Percentiles rank a stretch among this genome's conserved stretches.
Conservation (phyloP, 371 early-diverging fungal species). For the Apophysomyces trapeziformis region DNA sequence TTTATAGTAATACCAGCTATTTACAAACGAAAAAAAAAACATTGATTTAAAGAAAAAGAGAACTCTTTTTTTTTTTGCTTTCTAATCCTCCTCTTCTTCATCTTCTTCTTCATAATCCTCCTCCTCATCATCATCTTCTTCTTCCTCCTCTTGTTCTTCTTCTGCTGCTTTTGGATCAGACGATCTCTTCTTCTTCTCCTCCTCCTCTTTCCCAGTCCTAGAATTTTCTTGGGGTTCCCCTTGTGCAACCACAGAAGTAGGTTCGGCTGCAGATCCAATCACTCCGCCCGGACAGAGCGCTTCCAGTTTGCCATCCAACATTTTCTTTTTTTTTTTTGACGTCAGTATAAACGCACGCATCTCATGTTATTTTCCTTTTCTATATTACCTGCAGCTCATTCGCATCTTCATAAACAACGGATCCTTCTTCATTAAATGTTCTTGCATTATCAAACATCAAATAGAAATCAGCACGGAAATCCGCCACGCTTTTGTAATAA, state of each 20-base stretch:
- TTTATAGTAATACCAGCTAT: background rate
- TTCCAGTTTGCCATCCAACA: background rate
- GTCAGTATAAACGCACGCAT: background rate
- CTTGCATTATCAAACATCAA: background rate
- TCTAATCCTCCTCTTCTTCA: too few relatives aligned
- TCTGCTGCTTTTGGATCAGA: background rate
- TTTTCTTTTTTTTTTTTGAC: background rate
- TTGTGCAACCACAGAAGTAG: background rate
- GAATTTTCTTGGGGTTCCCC: constrained; percentile 7
- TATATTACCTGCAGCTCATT: background rate
- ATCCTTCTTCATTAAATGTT: background rate
- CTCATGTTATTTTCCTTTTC: background rate
- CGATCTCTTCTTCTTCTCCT: background rate
- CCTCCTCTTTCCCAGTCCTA: background rate
- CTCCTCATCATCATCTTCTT: background rate
- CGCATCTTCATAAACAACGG: constrained; percentile 4
- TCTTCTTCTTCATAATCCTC: background rate
- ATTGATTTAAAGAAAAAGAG: too few relatives aligned
- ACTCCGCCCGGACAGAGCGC: background rate
- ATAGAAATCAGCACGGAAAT: constrained; percentile 56
- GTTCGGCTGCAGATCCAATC: background rate
- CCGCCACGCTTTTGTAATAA: constrained; percentile 43
- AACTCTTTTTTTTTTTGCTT: too few relatives aligned
- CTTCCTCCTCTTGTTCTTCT: background rate
- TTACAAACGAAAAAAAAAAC: background rate